Percentiles rank a stretch among this genome's conserved stretches.
Conservation (phyloP, 495 filamentous ascomycete genomes). For the Rhizodiscina lignyota region DNA sequence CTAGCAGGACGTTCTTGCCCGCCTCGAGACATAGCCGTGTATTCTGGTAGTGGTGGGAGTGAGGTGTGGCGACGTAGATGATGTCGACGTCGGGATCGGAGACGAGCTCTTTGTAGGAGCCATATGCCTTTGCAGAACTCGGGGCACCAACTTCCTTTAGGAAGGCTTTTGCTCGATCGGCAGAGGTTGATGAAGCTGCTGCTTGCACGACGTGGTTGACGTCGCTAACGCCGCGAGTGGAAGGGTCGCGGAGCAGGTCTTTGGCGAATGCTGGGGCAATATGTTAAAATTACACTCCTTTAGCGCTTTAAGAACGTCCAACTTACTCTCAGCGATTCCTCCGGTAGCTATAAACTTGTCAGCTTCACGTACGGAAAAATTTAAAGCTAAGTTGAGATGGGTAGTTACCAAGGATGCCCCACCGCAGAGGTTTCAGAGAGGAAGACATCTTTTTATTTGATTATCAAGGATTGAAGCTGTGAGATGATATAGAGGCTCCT, state of each 20-base stretch:
- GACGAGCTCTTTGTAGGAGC: constrained; percentile 64
- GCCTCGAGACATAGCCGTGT: constrained; percentile 64
- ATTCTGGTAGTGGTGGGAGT: constrained; percentile 93
- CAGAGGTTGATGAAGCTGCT: constrained; percentile 64
- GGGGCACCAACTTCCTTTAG: constrained; percentile 49
- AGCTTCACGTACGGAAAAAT: no score
- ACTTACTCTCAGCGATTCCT: constrained; percentile 12
- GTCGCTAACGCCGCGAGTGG: constrained; percentile 51
- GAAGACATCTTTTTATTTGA: no score
- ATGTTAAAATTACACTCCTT: not conserved
- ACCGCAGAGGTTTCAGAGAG: not conserved
- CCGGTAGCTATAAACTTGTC: constrained; percentile 7
- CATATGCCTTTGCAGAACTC: constrained; percentile 53
- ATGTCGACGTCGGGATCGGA: constrained; percentile 67
- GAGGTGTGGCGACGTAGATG: constrained; percentile 84
- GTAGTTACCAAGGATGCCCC: not conserved
- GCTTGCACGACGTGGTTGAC: constrained; percentile 65
- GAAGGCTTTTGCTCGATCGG: constrained; percentile 52
- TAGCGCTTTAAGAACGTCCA: not conserved
- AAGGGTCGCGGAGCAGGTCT: constrained; percentile 70
- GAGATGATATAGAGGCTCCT: no score
- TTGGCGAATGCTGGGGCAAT: constrained; percentile 42
- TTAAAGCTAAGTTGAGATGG: not conserved
- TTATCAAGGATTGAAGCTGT: no score
- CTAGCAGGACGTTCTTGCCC: constrained; percentile 80